Percentiles rank a stretch among this genome's conserved stretches.
Evolutionary conservation across 768 basidiomycete genomes (phyloP).

Genomic region (Xanthoconium purpureum): DNA sequence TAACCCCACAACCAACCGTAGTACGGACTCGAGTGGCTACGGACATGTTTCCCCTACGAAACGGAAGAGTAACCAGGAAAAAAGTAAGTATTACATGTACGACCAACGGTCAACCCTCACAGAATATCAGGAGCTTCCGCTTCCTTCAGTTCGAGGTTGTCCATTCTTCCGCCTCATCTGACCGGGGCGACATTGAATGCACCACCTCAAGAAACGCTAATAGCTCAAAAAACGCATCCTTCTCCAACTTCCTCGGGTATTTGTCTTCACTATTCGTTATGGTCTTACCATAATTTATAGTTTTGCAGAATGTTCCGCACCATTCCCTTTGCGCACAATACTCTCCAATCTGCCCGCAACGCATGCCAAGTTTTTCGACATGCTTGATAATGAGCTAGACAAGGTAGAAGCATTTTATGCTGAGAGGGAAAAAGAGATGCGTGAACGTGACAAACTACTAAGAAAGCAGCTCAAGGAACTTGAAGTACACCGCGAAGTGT

Average conservation of each 20-base stretch:
- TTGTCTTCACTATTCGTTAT: background rate
- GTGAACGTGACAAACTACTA: conserved; percentile 42
- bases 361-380: conserved; percentile 71
- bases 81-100: conserved; percentile 12
- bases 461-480: conserved; percentile 74
- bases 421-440: conserved; percentile 64
- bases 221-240: background rate
- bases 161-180: background rate
- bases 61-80: background rate
- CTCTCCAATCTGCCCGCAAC: conserved; percentile 53
- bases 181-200: background rate
- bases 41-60: background rate
- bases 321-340: conserved; percentile 43
- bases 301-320: conserved; percentile 13
- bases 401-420: conserved; percentile 86
- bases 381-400: conserved; percentile 73
- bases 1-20: background rate
- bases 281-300: background rate
- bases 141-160: background rate
- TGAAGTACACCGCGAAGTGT: conserved; percentile 58
- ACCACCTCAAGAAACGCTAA: background rate
- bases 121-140: conserved; percentile 3
- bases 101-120: background rate
- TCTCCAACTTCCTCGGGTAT: conserved; percentile 12
- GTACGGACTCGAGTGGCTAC: background rate